Evolutionary conservation across 805 yeast genomes (phyloP), one percentile per base, ranked within the genome.

Genomic region (Naumovozyma castellii): DNA sequence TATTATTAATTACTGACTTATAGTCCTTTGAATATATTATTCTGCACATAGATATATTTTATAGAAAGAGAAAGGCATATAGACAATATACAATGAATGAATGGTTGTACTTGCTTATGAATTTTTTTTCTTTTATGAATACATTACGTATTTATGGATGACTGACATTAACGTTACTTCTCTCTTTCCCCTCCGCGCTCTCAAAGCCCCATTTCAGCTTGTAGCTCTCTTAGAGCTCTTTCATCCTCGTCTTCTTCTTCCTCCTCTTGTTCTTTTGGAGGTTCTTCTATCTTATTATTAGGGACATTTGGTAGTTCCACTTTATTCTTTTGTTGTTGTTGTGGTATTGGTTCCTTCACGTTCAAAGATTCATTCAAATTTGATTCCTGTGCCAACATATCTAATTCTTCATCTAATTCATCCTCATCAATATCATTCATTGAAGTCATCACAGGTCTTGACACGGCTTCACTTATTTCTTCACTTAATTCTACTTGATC

Each of bases 401-500:
- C 94, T 60, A 92, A 75, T 64, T 92, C 98, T 50, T 88, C 96
- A 53, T 88, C 92, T 58, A 90, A 76, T 63, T 92, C 98, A 53
- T 87, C 96, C 52, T 86, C 94, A 56, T 84, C 95, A 25, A 80
- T 39, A 42, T 85, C 95, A 19, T 50, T 47, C n/a, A 41, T 19
- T 14, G 39, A 18, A 28, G 72, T 72, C 40, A 94, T 94, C 49
- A 92, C 74, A 4, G 98, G 96, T 65, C 95, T 77, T 36, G 95
- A 82, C 43, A 92, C 87, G 31, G 98, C 97, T 42, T 92, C 96
- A 36, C 94, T 80, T 40, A 92, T 87, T 68, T 92, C 98, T 50
- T 87, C 96, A 33, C 95, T 84, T 54, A 85, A 69, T 54, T 90
- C 96, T 38, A 90, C 94, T 65, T 92, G 97, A 60, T 92, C 98